Evolutionary conservation across 2,329 filamentous ascomycete genomes (phyloP).

Genomic region (Tolypocladium album): DNA sequence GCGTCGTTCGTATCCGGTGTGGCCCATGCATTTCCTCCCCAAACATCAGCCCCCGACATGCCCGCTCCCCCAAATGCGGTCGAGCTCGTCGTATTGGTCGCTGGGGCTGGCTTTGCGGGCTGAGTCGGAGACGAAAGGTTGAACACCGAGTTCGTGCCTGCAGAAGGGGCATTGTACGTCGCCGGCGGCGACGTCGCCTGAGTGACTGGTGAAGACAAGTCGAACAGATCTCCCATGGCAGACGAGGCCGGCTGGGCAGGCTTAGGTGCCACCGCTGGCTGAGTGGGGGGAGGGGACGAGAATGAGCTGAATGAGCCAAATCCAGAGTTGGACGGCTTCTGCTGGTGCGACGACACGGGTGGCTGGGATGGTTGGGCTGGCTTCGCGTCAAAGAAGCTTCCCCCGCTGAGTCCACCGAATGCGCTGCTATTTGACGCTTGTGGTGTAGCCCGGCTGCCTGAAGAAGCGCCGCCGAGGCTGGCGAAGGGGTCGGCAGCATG

Average conservation of each 20-base stretch:
- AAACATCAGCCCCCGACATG: slow-evolving; percentile 56
- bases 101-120: slow-evolving; percentile 29
- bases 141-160: slow-evolving; percentile 57
- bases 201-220: slow-evolving; percentile 49
- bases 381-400: slow-evolving; percentile 73
- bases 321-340: slow-evolving; percentile 44
- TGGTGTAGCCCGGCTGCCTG: slow-evolving; percentile 21
- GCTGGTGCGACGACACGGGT: slow-evolving; percentile 36
- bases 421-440: slow-evolving; percentile 25
- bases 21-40: slow-evolving; percentile 81
- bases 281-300: slow-evolving; percentile 28
- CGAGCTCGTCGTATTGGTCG: slow-evolving; percentile 21
- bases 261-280: slow-evolving; percentile 22
- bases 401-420: slow-evolving; percentile 52
- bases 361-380: slow-evolving; percentile 51
- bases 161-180: slow-evolving; percentile 24
- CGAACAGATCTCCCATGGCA: slow-evolving; percentile 71
- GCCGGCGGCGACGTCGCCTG: slow-evolving; percentile 31
- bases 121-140: slow-evolving; percentile 56
- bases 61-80: slow-evolving; percentile 26
- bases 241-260: slow-evolving; percentile 37
- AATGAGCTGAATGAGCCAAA: slow-evolving; percentile 60
- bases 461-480: slow-evolving; percentile 33
- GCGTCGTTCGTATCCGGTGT: slow-evolving; percentile 37
- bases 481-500: slow-evolving; percentile 46